Conservation (phyloP, 140 eudicot genomes). For the Bidens hawaiensis region DNA sequence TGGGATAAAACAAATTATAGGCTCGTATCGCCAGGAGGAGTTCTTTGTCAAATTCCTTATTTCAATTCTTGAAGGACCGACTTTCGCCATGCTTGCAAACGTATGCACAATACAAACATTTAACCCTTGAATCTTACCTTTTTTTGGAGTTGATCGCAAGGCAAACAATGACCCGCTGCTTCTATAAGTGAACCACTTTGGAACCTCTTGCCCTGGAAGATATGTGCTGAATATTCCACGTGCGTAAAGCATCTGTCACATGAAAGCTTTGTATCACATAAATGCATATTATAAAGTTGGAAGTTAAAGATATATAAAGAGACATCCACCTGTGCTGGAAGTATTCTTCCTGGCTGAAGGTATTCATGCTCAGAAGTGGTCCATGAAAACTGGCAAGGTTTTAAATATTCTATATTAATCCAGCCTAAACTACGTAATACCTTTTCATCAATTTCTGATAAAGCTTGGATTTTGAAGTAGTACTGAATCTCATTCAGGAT, state of each 20-base stretch:
- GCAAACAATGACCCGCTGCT: not conserved
- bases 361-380: not conserved
- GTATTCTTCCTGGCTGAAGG: not conserved
- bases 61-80: not conserved
- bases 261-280: not conserved
- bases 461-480: constrained; percentile 1
- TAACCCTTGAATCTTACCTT: constrained; percentile 8
- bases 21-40: not conserved
- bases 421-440: constrained; percentile 6
- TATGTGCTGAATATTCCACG: constrained; percentile 24
- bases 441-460: not conserved
- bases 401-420: not conserved
- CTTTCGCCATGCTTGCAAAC: not conserved
- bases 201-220: constrained; percentile 17
- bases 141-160: constrained; percentile 5
- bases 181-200: constrained; percentile 14
- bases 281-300: not conserved
- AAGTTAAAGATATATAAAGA: not conserved
- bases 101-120: not conserved
- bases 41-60: not conserved
- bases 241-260: not conserved
- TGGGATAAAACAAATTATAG: not conserved
- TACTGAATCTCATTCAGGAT: not conserved
- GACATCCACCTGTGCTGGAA: constrained; percentile 7
- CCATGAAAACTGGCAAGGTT: not conserved